These are phyloP conservation scores for Globisporangium okanoganense DNA, from an alignment of 352 stramenopile species.

Conservation along the genomic window DNA sequence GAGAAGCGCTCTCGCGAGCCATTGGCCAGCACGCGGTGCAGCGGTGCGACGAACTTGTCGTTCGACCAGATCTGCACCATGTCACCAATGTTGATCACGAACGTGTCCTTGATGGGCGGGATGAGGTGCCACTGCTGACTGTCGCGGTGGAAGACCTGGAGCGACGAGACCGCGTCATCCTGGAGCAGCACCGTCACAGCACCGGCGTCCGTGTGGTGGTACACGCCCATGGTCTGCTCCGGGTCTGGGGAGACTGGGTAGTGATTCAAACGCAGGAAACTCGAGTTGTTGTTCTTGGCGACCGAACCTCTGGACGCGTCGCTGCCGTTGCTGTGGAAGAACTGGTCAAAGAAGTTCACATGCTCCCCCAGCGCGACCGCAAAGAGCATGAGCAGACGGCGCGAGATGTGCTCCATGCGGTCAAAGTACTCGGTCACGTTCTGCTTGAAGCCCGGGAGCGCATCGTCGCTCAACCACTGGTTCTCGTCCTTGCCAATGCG, in stretches of 20 bases:
- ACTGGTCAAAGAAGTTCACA: slow-evolving; percentile 30
- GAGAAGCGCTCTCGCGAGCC: slow-evolving; percentile 30
- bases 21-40: slow-evolving; percentile 40
- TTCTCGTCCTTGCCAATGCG: slow-evolving; percentile 84
- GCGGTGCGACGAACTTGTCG: slow-evolving; percentile 36
- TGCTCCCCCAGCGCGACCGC: slow-evolving; percentile 29
- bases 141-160: slow-evolving; percentile 41
- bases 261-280: slow-evolving; percentile 72
- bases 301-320: too few species aligned
- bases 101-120: slow-evolving; percentile 29
- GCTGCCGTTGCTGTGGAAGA: slow-evolving; percentile 29
- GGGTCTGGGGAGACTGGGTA: slow-evolving; percentile 58
- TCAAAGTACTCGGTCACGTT: slow-evolving; percentile 25
- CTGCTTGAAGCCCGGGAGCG: slow-evolving; percentile 52
- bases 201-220: slow-evolving; percentile 41
- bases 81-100: slow-evolving; percentile 63
- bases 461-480: slow-evolving; percentile 55
- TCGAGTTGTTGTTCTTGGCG: too few species aligned
- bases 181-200: slow-evolving; percentile 50
- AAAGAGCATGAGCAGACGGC: slow-evolving; percentile 30
- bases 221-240: slow-evolving; percentile 29
- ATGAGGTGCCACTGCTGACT: slow-evolving; percentile 35
- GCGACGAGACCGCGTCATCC: slow-evolving; percentile 35
- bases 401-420: slow-evolving; percentile 29
- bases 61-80: slow-evolving; percentile 55